Percentiles rank a stretch among this genome's conserved stretches.
Conservation (phyloP, 2,329 filamentous ascomycete genomes). For the Rhexocercosporidium sp. region DNA sequence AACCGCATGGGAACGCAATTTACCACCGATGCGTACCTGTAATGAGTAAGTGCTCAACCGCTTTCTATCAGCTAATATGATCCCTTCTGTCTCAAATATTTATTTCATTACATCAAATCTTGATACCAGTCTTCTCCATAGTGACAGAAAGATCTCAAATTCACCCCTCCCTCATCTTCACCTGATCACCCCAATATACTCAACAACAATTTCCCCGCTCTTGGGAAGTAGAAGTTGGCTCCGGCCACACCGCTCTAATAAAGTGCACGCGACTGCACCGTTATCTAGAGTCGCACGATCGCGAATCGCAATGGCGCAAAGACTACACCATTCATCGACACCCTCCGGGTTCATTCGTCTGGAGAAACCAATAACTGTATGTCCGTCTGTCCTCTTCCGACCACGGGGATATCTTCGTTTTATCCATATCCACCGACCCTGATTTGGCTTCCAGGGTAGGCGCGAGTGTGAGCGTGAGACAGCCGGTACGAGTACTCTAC, state of each 20-base stretch:
- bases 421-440: background rate
- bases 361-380: background rate
- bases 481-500: background rate
- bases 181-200: too few species aligned
- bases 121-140: too few species aligned
- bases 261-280: background rate
- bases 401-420: background rate
- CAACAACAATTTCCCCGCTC: background rate
- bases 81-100: background rate
- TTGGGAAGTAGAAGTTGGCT: too few species aligned
- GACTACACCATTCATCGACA: background rate
- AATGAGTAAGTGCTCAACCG: background rate
- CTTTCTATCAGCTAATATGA: background rate
- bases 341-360: background rate
- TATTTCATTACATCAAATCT: background rate
- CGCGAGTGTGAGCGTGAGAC: background rate
- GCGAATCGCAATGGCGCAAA: background rate
- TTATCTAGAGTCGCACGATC: background rate
- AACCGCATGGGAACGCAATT: background rate
- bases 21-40: background rate
- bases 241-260: background rate
- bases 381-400: background rate
- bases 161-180: too few species aligned
- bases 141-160: too few species aligned
- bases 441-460: background rate